Conservation (phyloP, 2,329 filamentous ascomycete species). For the Scopulariopsis brevicaulis region DNA sequence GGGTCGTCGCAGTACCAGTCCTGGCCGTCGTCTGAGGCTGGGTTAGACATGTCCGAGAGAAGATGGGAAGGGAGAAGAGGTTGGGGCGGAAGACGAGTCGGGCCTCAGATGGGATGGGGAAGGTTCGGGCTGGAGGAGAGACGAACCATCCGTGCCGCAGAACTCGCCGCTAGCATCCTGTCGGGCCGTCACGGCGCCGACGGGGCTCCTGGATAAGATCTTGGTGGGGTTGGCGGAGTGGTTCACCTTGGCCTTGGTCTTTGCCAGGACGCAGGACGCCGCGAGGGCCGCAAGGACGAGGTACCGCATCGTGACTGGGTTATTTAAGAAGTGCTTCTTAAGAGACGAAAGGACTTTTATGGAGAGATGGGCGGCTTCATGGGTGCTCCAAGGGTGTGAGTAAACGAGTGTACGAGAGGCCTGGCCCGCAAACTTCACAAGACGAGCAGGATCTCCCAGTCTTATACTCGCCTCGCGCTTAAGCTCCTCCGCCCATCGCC, state of each 20-base stretch:
- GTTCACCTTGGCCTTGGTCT: neutral
- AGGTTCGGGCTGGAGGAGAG: neutral
- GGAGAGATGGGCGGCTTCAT: too few relatives aligned
- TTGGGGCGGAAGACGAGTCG: too few relatives aligned
- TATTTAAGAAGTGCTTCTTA: neutral
- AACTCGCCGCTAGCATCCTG: neutral
- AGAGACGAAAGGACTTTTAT: too few relatives aligned
- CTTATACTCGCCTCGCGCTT: too few relatives aligned
- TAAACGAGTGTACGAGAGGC: too few relatives aligned
- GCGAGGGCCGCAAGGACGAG: neutral
- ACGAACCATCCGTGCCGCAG: neutral
- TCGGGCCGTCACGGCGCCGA: neutral
- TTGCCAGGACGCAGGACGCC: neutral
- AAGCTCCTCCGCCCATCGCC: too few relatives aligned
- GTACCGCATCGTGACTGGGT: neutral
- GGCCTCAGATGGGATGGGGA: neutral
- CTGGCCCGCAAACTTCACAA: too few relatives aligned
- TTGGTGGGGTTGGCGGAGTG: neutral
- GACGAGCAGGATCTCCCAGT: too few relatives aligned
- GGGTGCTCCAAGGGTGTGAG: too few relatives aligned
- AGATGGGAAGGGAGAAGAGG: neutral
- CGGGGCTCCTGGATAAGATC: neutral
- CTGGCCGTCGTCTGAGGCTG: conserved; percentile 5
- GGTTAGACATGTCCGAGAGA: too few relatives aligned
- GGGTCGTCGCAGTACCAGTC: conserved; percentile 7